phyloP scores from a whole-genome alignment of 2,329 filamentous ascomycete genomes.

The Xylaria hypoxylon region DNA sequence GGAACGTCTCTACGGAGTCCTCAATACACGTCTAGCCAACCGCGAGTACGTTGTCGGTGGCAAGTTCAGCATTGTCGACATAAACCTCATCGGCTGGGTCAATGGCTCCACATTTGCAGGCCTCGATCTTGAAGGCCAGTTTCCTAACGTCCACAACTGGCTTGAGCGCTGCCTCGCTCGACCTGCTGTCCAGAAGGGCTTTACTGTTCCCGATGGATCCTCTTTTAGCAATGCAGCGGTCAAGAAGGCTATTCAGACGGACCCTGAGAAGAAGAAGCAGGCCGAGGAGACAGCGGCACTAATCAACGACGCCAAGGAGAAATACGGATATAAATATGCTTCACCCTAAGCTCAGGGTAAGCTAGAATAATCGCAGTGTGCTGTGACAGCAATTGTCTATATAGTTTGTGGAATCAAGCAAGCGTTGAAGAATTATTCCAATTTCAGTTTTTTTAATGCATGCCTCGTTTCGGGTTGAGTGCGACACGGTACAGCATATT shows the following conservation, averaged over 20 bases:
- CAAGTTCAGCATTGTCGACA: conserved; percentile 76
- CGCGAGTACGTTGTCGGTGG: conserved; percentile 69
- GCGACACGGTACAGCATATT: too few relatives aligned
- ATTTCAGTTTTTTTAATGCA: too few relatives aligned
- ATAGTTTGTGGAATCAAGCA: neutral
- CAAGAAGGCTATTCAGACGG: conserved; percentile 56
- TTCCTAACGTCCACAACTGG: conserved; percentile 76
- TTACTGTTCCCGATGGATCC: conserved; percentile 66
- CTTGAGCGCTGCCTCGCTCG: conserved; percentile 70
- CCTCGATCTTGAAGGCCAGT: conserved; percentile 68
- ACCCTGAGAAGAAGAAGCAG: conserved; percentile 61
- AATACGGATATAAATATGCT: conserved; percentile 61
- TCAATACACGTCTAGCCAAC: conserved; percentile 71
- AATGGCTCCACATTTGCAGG: conserved; percentile 68
- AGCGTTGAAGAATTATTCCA: neutral
- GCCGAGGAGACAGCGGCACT: conserved; percentile 52
- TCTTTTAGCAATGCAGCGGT: conserved; percentile 56
- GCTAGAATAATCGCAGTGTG: neutral
- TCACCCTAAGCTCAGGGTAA: conserved; percentile 51
- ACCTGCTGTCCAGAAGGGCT: conserved; percentile 72
- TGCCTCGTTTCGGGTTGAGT: too few relatives aligned
- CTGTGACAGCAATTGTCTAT: neutral
- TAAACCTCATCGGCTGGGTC: conserved; percentile 78
- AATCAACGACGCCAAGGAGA: conserved; percentile 57
- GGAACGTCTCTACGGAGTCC: conserved; percentile 77